Evolutionary conservation across 2,329 filamentous ascomycete genomes (phyloP).

Genomic region (Ceratocystis harringtonii): DNA sequence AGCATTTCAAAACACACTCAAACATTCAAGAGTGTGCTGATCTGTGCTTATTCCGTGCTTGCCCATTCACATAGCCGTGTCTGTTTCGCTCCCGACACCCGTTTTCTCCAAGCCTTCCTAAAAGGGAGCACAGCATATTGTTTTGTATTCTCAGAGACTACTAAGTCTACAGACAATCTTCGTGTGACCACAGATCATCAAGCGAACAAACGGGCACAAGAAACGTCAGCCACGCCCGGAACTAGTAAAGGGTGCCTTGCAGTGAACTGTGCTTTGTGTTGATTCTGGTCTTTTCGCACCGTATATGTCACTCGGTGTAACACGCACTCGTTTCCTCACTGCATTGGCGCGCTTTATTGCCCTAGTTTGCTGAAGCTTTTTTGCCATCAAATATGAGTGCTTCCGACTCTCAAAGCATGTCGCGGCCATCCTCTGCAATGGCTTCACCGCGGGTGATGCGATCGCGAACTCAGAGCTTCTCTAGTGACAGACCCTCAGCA

Average conservation of each 20-base stretch:
- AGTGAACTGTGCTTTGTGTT: neutral
- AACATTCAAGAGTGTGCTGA: neutral
- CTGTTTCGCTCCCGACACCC: neutral
- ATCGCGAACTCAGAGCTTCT: constrained; percentile 48
- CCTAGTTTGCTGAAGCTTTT: neutral
- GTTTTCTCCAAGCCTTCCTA: neutral
- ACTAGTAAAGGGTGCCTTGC: constrained; percentile 2
- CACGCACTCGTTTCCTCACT: neutral
- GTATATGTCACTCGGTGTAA: constrained; percentile 5
- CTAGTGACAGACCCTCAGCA: constrained; percentile 54
- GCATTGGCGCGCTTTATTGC: neutral
- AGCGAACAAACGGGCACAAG: neutral
- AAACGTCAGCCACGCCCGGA: neutral
- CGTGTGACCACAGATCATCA: constrained; percentile 4
- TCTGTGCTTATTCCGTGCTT: neutral
- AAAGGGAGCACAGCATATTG: neutral
- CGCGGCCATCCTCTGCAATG: constrained; percentile 25
- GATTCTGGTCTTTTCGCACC: neutral
- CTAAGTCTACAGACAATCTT: neutral
- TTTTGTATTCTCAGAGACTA: neutral
- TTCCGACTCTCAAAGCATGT: constrained; percentile 18
- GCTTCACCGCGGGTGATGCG: constrained; percentile 25
- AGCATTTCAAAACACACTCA: neutral
- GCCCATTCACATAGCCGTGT: neutral
- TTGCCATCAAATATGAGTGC: constrained; percentile 11